These are phyloP conservation scores for Lentinus tigrinus DNA, from an alignment of 768 basidiomycete species.

Conservation along the genomic window DNA sequence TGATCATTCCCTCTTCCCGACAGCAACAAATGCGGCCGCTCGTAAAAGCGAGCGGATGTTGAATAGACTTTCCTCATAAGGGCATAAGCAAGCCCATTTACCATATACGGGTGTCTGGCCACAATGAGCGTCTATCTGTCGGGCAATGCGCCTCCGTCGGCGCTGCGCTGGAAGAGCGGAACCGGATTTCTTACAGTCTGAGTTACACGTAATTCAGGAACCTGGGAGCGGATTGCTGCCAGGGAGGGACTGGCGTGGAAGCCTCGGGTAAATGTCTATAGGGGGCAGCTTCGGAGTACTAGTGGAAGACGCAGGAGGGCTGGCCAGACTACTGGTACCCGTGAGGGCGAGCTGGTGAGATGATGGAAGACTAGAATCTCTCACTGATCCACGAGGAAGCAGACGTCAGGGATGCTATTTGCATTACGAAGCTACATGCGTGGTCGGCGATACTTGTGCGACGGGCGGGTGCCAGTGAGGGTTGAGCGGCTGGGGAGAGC, in stretches of 20 bases:
- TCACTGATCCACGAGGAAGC: slow-evolving; percentile 17
- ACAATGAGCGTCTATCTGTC: slow-evolving; percentile 6
- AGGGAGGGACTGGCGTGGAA: not conserved
- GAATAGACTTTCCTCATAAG: too few species aligned
- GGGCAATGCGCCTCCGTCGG: not conserved
- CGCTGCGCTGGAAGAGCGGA: not conserved
- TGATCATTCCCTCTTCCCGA: too few species aligned
- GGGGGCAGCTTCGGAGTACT: not conserved
- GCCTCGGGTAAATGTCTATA: not conserved
- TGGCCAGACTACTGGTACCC: not conserved
- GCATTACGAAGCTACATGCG: slow-evolving; percentile 9
- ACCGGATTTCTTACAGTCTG: not conserved
- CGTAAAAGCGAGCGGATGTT: too few species aligned
- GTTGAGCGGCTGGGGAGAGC: slow-evolving; percentile 2
- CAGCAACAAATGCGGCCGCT: too few species aligned
- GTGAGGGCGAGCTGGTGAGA: not conserved
- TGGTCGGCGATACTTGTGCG: slow-evolving; percentile 5
- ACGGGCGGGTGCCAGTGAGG: not conserved
- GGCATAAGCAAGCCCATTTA: too few species aligned
- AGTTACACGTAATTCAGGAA: not conserved
- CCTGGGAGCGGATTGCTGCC: not conserved
- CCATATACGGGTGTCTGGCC: too few species aligned
- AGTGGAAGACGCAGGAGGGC: not conserved
- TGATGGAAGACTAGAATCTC: not conserved
- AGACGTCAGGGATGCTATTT: slow-evolving; percentile 9